A percentile compares a stretch with the other conserved stretches of the same genome.
These are phyloP conservation scores for Artemisia tridentata DNA, from an alignment of 129 eudicot genomes.

Conservation along the genomic window DNA sequence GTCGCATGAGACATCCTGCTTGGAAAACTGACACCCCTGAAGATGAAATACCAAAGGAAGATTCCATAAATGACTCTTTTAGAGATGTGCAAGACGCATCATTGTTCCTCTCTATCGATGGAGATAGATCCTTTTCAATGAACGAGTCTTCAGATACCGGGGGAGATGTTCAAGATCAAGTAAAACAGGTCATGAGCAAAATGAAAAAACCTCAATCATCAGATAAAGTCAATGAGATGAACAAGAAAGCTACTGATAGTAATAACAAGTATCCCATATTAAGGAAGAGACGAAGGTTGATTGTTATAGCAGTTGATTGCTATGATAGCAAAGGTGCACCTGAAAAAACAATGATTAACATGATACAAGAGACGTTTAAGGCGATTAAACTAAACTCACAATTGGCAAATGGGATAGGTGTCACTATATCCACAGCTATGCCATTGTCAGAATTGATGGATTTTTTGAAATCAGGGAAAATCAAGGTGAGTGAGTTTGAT, in stretches of 20 bases:
- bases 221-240: slow-evolving; percentile 30
- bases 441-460: slow-evolving; percentile 52
- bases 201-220: slow-evolving; percentile 49
- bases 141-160: slow-evolving; percentile 50
- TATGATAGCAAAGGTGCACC: slow-evolving; percentile 73
- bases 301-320: slow-evolving; percentile 82
- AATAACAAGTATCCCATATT: slow-evolving; percentile 52
- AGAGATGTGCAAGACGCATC: slow-evolving; percentile 83
- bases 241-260: slow-evolving; percentile 24
- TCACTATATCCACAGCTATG: slow-evolving; percentile 81
- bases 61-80: slow-evolving; percentile 74
- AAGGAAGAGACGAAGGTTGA: slow-evolving; percentile 61
- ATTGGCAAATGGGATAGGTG: slow-evolving; percentile 48
- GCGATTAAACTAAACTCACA: slow-evolving; percentile 56
- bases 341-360: slow-evolving; percentile 53
- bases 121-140: slow-evolving; percentile 56
- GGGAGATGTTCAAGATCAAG: slow-evolving; percentile 73
- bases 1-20: slow-evolving; percentile 89
- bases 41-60: slow-evolving; percentile 54
- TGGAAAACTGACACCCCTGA: slow-evolving; percentile 87
- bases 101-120: slow-evolving; percentile 69
- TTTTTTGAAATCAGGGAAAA: slow-evolving; percentile 53
- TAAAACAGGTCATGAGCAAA: slow-evolving; percentile 64
- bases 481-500: slow-evolving; percentile 73
- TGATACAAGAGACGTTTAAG: slow-evolving; percentile 54